Base-by-base conservation (phyloP, 164 flowering plant genomes). In the Malania oleifera region DNA sequence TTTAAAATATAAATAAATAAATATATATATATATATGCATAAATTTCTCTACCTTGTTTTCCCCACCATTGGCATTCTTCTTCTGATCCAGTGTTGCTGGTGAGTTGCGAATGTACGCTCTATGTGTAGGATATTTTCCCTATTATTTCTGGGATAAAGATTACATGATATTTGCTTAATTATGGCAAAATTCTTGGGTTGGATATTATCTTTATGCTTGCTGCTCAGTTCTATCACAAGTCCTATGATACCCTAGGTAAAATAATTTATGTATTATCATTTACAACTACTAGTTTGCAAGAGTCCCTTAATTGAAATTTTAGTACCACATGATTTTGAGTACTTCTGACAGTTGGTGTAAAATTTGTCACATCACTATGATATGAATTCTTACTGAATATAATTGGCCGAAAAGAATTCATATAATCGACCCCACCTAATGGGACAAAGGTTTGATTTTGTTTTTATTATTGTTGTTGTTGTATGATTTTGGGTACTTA, bases 221-320 rank as follows among this genome's bases (percentile, higher is more conserved):
- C 97, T 63, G 96, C 97, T 79, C 88, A 85, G 66, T 90, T 77
- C 77, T 93, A 93, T 72, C 99, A 93, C 75, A 93, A 97, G 55
- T 75, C 96, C 59, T 77, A 69, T 61, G 99, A 93, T 70, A 90
- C 99, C 23, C 71, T 86, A 70, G 96, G 90, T 64, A 86, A 92
- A 88, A 60, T 93, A 88, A 41, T 93, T 97, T 93, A 93, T 79
- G 99, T 78, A 68, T 79, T 76, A n/a, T n/a, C n/a, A n/a, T n/a
- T n/a, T n/a, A 73, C 69, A 70, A 70, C 53, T 86, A 72, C 77
- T 72, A 62, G 67, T 81, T 84, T 80, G 83, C 82, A 75, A 75
- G 47, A 57, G 66, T 52, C 57, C 55, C 60, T 45, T 56, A 38
- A 44, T 59, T 61, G 24, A 19, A 49, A 43, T 46, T 62, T 45